Evolutionary conservation across 2,329 filamentous ascomycete species (phyloP).

Genomic region (Lachnellula hyalina): DNA sequence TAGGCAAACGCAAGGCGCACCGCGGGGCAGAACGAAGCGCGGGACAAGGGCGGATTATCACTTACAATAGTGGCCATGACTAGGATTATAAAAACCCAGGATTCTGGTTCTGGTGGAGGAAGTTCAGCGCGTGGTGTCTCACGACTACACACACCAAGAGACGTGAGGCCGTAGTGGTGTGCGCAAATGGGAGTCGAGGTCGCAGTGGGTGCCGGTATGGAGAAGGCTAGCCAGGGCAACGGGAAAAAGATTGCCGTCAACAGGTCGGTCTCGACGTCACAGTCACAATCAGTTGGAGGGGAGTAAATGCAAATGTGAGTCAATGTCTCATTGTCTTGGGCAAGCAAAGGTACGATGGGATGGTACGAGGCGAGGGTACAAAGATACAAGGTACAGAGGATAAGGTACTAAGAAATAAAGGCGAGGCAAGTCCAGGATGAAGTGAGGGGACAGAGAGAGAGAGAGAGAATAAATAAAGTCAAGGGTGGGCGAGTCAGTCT

Average conservation of each 20-base stretch:
- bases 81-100: slow-evolving; percentile 9
- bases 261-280: background rate
- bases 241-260: background rate
- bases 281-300: background rate
- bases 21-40: slow-evolving; percentile 12
- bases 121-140: slow-evolving; percentile 1
- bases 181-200: background rate
- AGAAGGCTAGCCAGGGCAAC: background rate
- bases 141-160: background rate
- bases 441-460: too few species aligned
- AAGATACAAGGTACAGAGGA: too few species aligned
- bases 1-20: slow-evolving; percentile 11
- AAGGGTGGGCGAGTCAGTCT: too few species aligned
- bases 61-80: slow-evolving; percentile 33
- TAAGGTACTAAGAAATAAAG: too few species aligned
- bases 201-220: background rate
- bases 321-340: background rate
- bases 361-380: too few species aligned
- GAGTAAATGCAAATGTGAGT: background rate
- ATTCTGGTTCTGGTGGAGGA: slow-evolving; percentile 2
- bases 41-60: background rate
- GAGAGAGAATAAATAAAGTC: too few species aligned
- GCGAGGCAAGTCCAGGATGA: too few species aligned
- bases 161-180: background rate
- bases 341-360: too few species aligned